Conservation (phyloP, 257 asterid species). For the Echium plantagineum region DNA sequence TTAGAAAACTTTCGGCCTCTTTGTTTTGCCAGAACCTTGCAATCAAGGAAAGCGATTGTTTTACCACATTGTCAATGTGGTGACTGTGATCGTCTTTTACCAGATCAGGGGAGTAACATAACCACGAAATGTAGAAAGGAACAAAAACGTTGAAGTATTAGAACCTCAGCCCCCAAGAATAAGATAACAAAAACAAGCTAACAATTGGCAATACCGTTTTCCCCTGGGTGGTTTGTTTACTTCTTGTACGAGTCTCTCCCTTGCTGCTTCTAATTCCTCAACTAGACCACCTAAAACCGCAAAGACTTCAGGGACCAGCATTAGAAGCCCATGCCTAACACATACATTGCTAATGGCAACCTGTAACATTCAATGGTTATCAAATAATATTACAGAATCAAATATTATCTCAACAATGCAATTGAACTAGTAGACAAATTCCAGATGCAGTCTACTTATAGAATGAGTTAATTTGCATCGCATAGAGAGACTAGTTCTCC, state of each 20-base stretch:
- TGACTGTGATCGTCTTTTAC: too few species aligned
- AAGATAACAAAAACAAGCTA: background rate
- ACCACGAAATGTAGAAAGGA: background rate
- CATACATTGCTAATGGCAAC: conserved; percentile 65
- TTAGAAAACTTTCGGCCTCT: too few species aligned
- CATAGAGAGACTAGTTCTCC: too few species aligned
- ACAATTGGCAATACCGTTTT: conserved; percentile 40
- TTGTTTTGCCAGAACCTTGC: too few species aligned
- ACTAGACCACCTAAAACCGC: conserved; percentile 76
- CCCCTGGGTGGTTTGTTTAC: conserved; percentile 94
- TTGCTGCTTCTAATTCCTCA: conserved; percentile 76
- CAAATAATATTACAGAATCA: background rate
- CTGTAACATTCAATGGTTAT: conserved; percentile 23
- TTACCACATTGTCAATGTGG: too few species aligned
- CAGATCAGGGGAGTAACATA: too few species aligned
- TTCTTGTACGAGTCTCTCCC: conserved; percentile 71
- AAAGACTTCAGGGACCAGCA: conserved; percentile 91
- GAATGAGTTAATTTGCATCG: background rate
- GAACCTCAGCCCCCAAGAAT: background rate
- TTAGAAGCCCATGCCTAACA: conserved; percentile 71
- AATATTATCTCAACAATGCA: background rate
- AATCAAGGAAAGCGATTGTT: too few species aligned
- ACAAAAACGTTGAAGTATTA: background rate
- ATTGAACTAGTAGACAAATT: background rate
- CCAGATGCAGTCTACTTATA: background rate